Base-by-base conservation (phyloP, 371 early-diverging fungal genomes). In the Basidiobolus meristosporus region DNA sequence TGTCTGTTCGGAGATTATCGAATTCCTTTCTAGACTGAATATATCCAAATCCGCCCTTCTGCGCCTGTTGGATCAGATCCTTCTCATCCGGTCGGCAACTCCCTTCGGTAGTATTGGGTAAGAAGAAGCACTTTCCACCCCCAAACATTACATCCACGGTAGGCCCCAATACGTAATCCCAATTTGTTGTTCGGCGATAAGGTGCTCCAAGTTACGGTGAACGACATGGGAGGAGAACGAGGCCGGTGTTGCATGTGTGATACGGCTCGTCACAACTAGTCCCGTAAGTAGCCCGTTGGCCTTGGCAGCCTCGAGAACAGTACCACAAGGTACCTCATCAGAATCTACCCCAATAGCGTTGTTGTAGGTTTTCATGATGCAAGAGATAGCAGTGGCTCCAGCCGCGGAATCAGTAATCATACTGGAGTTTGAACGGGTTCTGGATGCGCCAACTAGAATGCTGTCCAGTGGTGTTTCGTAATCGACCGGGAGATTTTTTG, bases 381-480 rank as follows among this genome's bases (percentile, higher is more conserved):
- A 90, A 1, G 86, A 56, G 59, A 84, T 90, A 0, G 90, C 91
- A 0, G 92, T 91, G 2, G 93, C 96, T 3, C 91, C 96, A 12
- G 96, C 91, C 11, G 93, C 96, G 28, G 88, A 87, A 58, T 96
- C 96, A 0, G 96, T 91, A 4, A 96, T 65, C 19, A 86, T 57
- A 48, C 77, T 76, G 41, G 60, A 56, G 17, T 76, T 73, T 43
- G 84, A 83, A 15, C 82, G 62, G 1, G 93, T 95, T 17, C 96
- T 68, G 17, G 83, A 82, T 10, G 79, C 50, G 3, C 96, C 93
- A 2, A 89, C 71, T 15, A 85, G 68, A 22, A 91, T 79, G 35
- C 66, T 51, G 57, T 95, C 96, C 15, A 95, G 57, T 0, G 88
- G 77, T 7, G 67, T 52, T 15, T 54, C 35, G 31, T 59, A 40